Evolutionary conservation across 176 grass and related monocot species (phyloP).

Genomic region (Saccharum spontaneum): DNA sequence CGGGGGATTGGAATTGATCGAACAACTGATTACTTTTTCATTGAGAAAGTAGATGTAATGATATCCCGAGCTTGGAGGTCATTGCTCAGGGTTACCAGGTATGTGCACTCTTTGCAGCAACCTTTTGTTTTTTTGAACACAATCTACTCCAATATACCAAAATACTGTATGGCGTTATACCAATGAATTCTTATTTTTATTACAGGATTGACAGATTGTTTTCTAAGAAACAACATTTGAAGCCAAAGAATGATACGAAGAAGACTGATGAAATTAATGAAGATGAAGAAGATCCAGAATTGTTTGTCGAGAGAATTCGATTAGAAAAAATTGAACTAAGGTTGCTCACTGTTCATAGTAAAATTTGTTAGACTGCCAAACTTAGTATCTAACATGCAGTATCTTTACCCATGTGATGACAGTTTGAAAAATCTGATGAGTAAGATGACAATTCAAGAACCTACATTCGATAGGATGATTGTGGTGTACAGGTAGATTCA

Average conservation of each 20-base stretch:
- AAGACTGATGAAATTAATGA: conserved; percentile 60
- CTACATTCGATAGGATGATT: conserved; percentile 95
- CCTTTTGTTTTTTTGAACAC: background rate
- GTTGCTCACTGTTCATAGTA: conserved; percentile 23
- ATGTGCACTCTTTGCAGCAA: conserved; percentile 1
- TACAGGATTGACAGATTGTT: conserved; percentile 60
- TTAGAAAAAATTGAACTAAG: conserved; percentile 76
- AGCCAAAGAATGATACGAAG: conserved; percentile 45
- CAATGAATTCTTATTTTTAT: conserved; percentile 25
- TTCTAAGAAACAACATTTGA: conserved; percentile 40
- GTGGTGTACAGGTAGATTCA: conserved; percentile 79
- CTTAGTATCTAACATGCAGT: conserved; percentile 2
- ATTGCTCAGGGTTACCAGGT: conserved; percentile 69
- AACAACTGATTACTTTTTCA: conserved; percentile 84
- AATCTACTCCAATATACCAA: conserved; percentile 14
- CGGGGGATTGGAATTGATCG: conserved; percentile 72
- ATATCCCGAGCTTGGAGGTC: conserved; percentile 72
- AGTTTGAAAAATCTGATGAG: conserved; percentile 65
- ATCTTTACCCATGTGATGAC: conserved; percentile 29
- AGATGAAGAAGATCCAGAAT: conserved; percentile 54
- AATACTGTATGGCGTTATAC: background rate
- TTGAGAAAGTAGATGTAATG: conserved; percentile 86
- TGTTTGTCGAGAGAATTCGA: conserved; percentile 67
- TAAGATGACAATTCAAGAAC: conserved; percentile 91
- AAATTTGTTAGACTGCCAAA: conserved; percentile 16